Percentiles rank a stretch among this genome's conserved stretches.
These are phyloP conservation scores for Cucurbita moschata DNA, from an alignment of 306 rosid species.

Conservation along the genomic window DNA sequence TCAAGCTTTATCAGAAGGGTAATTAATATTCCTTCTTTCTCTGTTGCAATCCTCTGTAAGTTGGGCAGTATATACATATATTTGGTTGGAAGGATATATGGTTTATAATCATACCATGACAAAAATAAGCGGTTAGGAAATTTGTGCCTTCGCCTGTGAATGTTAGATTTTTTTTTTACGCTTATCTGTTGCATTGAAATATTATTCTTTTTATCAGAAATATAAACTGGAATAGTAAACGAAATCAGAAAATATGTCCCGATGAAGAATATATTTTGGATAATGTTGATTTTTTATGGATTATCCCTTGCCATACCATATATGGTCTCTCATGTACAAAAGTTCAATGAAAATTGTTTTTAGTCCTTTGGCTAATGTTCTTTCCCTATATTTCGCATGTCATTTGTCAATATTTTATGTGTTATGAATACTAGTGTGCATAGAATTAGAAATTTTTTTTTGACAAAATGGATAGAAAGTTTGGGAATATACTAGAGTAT, in stretches of 20 bases:
- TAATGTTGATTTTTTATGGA: background rate
- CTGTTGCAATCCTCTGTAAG: background rate
- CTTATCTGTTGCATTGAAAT: background rate
- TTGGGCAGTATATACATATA: background rate
- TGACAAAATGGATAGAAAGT: background rate
- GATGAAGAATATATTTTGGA: background rate
- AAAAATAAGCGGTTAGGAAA: background rate
- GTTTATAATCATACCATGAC: background rate
- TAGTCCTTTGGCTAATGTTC: background rate
- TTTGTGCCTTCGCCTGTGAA: background rate
- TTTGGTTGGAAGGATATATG: background rate
- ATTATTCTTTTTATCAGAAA: too few relatives aligned
- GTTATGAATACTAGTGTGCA: background rate
- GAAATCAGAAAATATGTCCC: background rate
- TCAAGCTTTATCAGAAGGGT: constrained; percentile 68
- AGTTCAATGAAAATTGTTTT: background rate
- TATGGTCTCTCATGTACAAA: background rate
- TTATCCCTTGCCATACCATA: background rate
- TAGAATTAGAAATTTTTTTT: background rate
- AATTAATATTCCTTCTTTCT: constrained; percentile 11
- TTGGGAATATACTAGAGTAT: background rate
- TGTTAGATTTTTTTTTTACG: background rate
- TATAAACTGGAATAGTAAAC: background rate
- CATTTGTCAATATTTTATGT: background rate
- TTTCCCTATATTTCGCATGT: background rate